Evolutionary conservation across 192 early-diverging fungal species (phyloP), one percentile per base, ranked within the genome.

Genomic region (Coemansia guatemalensis): DNA sequence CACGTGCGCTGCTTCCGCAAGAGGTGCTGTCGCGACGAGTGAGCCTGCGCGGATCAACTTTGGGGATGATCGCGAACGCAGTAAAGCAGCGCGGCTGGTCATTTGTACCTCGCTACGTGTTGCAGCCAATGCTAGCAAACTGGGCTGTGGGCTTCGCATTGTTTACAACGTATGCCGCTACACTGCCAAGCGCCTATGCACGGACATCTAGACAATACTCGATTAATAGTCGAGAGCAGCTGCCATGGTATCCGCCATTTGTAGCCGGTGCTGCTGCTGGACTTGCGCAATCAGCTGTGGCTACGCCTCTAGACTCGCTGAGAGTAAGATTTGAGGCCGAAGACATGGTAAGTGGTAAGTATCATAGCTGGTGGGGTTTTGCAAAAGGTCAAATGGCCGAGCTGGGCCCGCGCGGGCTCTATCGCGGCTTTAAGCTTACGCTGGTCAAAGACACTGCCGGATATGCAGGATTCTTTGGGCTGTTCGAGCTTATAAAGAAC

Each of bases 61-160:
- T 89, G 29, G 90, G 90, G 3, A 88, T 92, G 86, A 74, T 92
- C 25, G 64, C 84, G 4, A 83, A 90, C 58, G 88, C 88, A 0
- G 82, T 92, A 25, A 83, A 75, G 29, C 85, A 85, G 25, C 81
- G 87, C 30, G 90, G 90, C 17, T 87, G 85, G 83, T 74, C 74
- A 18, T 89, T 90, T 64, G 61, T 92, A 39, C 88, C 85, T 29
- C 81, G 86, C 24, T 88, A 92, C 51, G 76, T 92, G 24, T 47
- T 92, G 2, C 90, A 88, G 48, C 90, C 90, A 0, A 72, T 92
- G 68, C 54, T 89, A 4, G 88, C 89, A 55, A 92, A 92, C 71
- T 87, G 88, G 32, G 49, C 86, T 9, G 87, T 92, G 8, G 90
- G 90, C 17, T 86, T 88, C 17, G 86, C 89, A 4, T 71, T 92